Evolutionary conservation across 2,329 filamentous ascomycete genomes (phyloP).

Genomic region (Pseudogymnoascus sp.): DNA sequence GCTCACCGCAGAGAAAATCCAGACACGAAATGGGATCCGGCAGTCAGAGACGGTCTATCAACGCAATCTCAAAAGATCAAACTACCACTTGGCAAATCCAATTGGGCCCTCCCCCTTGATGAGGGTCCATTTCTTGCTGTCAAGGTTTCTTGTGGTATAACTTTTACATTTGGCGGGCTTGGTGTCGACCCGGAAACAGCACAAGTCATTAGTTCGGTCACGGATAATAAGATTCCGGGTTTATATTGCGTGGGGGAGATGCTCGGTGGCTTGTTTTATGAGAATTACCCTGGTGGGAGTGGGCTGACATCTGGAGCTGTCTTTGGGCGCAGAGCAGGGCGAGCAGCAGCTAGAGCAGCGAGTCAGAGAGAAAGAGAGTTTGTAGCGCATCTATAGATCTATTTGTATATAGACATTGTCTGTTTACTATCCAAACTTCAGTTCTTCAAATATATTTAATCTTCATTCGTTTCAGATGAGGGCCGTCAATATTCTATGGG

Average conservation of each 20-base stretch:
- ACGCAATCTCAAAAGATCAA: conserved; percentile 39
- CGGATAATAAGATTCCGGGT: conserved; percentile 42
- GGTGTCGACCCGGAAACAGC: conserved; percentile 48
- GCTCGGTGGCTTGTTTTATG: conserved; percentile 57
- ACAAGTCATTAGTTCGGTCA: neutral
- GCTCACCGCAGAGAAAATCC: conserved; percentile 39
- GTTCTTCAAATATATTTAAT: too few relatives aligned
- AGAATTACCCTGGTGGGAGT: conserved; percentile 57
- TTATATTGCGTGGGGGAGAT: conserved; percentile 59
- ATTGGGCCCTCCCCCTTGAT: conserved; percentile 56
- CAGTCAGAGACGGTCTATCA: conserved; percentile 53
- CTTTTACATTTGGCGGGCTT: conserved; percentile 62
- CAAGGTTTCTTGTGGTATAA: conserved; percentile 58
- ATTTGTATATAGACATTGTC: too few relatives aligned
- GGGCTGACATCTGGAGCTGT: conserved; percentile 54
- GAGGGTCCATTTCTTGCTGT: conserved; percentile 54
- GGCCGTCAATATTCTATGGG: too few relatives aligned
- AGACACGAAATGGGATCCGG: conserved; percentile 47
- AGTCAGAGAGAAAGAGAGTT: too few relatives aligned
- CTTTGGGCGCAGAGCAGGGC: conserved; percentile 38
- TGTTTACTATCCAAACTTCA: too few relatives aligned
- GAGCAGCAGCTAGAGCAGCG: conserved; percentile 25
- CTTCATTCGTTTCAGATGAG: too few relatives aligned
- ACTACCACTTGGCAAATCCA: conserved; percentile 51
- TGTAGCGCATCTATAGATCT: too few relatives aligned